A percentile compares a stretch with the other conserved stretches of the same genome.
Evolutionary conservation across 306 rosid species (phyloP).

Genomic region (Mucuna pruriens): DNA sequence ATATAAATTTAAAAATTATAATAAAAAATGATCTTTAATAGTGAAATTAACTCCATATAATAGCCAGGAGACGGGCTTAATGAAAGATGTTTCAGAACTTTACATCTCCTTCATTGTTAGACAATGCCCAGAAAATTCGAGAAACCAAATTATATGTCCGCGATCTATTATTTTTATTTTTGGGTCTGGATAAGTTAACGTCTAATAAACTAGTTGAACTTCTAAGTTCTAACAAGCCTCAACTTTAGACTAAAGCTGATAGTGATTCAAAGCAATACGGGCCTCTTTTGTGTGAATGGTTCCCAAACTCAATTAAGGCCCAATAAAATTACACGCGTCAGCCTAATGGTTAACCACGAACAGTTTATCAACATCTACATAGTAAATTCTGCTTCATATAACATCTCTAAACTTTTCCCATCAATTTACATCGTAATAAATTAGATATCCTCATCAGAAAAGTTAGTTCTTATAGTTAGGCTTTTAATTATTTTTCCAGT

Average conservation of each 20-base stretch:
- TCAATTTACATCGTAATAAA: no score
- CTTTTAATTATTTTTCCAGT: no score
- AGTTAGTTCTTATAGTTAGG: no score
- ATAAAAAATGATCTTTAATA: no score
- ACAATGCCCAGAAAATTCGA: not conserved
- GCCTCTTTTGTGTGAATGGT: not conserved
- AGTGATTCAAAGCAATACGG: not conserved
- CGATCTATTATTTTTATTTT: not conserved
- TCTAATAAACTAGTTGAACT: not conserved
- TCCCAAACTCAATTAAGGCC: no score
- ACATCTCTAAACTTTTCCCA: no score
- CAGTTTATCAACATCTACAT: no score
- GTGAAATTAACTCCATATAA: no score
- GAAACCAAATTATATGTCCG: not conserved
- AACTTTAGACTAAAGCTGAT: not conserved
- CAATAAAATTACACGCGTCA: no score
- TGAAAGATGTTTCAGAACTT: not conserved
- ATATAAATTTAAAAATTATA: not conserved
- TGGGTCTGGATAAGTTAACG: not conserved
- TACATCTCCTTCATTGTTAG: not conserved
- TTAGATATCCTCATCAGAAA: no score
- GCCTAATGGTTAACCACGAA: no score
- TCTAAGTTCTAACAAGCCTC: not conserved
- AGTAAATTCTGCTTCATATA: no score
- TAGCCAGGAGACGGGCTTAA: not conserved